Evolutionary conservation across 176 grass and related monocot species (phyloP), one percentile per base, ranked within the genome.

Genomic region (Thinopyrum elongatum): DNA sequence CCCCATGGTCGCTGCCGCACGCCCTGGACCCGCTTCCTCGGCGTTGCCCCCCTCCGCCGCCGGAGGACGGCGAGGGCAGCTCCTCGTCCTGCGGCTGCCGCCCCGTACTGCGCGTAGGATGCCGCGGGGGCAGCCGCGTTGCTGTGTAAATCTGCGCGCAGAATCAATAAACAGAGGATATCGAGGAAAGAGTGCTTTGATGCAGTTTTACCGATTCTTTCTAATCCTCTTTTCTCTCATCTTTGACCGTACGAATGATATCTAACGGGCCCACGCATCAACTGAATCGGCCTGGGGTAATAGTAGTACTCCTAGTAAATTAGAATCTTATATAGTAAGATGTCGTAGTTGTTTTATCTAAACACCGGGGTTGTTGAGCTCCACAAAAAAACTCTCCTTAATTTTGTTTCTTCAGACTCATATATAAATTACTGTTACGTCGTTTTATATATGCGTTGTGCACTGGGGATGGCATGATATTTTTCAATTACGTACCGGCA

Each of bases 1-100:
- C 95, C 95, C 93, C 95, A 98, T 21, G 93, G 93, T 49, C 95
- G 76, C 78, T 92, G 95, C 73, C 95, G 90, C 70, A 98, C 93
- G 87, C 96, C 96, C 16, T 90, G 74, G 75, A 90, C 94, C 19
- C 94, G 85, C 77, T 82, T 90, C 76, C 90, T 76, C 85, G 58
- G 53, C 72, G 79, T 69, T n/a, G n/a, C 77, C 42, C 85, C 61
- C 22, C 31, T 13, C 74, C 23, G 65, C 21, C 33, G 0, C 10
- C 68, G 5, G 83, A 83, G 36, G 83, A 77, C 4, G 85, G 77
- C 0, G 85, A 75, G 10, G 78, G 51, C 0, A 75, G 26, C 77
- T 75, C 77, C 14, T 81, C 88, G 3, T 57, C n/a, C 27, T 13
- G 30, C 30, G 30, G 30, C 30, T 31, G 35, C 15, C 3, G 49